Percentiles rank a stretch among this genome's conserved stretches.
phyloP scores from a whole-genome alignment of 768 basidiomycete species.

The Amanita rimosa region DNA sequence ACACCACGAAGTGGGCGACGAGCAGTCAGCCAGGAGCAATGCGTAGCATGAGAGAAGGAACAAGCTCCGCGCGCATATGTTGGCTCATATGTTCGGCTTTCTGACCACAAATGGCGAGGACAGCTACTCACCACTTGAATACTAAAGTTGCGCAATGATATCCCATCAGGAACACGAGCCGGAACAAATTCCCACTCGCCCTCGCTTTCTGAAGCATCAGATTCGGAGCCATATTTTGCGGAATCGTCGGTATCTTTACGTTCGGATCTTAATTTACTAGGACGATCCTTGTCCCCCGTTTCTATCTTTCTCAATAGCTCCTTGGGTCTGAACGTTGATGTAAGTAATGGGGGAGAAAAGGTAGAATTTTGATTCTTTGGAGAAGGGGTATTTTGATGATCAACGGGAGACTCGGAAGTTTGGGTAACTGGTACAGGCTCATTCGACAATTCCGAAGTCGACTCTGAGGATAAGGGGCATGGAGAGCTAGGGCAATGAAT shows the following conservation, averaged over 20 bases:
- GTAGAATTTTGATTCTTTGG: constrained; percentile 12
- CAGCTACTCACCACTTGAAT: constrained; percentile 58
- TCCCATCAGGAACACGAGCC: constrained; percentile 67
- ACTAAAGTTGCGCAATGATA: constrained; percentile 78
- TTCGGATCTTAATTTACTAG: not conserved
- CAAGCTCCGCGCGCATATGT: not conserved
- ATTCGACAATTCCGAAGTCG: not conserved
- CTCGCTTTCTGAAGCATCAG: constrained; percentile 8
- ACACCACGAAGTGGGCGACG: not conserved
- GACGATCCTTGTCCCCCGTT: not conserved
- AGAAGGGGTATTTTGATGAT: constrained; percentile 9
- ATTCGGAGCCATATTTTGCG: constrained; percentile 6
- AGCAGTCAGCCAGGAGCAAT: not conserved
- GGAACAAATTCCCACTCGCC: constrained; percentile 59
- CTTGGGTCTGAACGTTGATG: constrained; percentile 38
- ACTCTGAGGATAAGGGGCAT: not conserved
- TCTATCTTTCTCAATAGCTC: constrained; percentile 25
- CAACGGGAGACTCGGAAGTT: constrained; percentile 8
- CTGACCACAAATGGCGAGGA: constrained; percentile 2
- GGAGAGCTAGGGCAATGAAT: not conserved
- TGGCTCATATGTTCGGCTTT: not conserved
- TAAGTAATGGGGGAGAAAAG: constrained; percentile 26
- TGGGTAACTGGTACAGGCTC: constrained; percentile 1
- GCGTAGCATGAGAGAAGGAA: constrained; percentile 1
- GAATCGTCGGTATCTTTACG: constrained; percentile 1